phyloP scores from a whole-genome alignment of 1,139 yeast genomes.

The Lizanozyma gosingica region DNA sequence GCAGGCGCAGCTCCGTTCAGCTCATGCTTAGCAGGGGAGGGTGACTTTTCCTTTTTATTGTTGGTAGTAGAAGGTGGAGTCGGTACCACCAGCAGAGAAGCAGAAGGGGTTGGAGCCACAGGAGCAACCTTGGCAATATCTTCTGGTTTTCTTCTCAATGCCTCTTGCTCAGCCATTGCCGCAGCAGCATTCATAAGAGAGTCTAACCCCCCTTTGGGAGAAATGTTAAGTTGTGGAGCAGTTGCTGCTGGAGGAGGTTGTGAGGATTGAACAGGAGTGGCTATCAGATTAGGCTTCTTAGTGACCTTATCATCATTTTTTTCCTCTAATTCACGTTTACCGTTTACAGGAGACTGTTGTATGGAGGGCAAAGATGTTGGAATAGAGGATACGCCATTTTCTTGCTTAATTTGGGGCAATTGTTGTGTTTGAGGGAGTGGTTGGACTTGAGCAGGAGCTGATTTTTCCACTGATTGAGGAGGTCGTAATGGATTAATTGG shows the following conservation, averaged over 20 bases:
- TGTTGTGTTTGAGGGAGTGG: conserved; percentile 6
- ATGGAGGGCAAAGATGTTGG: conserved; percentile 2
- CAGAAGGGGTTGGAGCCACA: background rate
- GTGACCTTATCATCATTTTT: conserved; percentile 4
- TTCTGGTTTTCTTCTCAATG: background rate
- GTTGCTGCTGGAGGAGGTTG: background rate
- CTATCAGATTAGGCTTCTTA: conserved; percentile 5
- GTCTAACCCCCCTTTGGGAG: background rate
- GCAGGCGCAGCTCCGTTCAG: conserved; percentile 5
- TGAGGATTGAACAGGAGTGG: background rate
- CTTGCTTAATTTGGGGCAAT: conserved; percentile 8
- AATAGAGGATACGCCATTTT: conserved; percentile 3
- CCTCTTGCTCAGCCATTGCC: background rate
- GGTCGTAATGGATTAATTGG: conserved; percentile 1
- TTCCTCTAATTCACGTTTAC: conserved; percentile 3
- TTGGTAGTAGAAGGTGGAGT: conserved; percentile 7
- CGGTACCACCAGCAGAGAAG: conserved; percentile 1
- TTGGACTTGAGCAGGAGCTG: conserved; percentile 3
- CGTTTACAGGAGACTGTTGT: conserved; percentile 3
- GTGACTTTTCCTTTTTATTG: conserved; percentile 1
- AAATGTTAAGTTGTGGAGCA: background rate
- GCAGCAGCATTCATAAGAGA: background rate
- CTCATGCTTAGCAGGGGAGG: conserved; percentile 5
- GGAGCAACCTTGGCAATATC: conserved; percentile 1
- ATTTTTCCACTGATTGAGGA: background rate